phyloP scores from a whole-genome alignment of 1,284 basidiomycete genomes.

The Veloporphyrellus conicus region DNA sequence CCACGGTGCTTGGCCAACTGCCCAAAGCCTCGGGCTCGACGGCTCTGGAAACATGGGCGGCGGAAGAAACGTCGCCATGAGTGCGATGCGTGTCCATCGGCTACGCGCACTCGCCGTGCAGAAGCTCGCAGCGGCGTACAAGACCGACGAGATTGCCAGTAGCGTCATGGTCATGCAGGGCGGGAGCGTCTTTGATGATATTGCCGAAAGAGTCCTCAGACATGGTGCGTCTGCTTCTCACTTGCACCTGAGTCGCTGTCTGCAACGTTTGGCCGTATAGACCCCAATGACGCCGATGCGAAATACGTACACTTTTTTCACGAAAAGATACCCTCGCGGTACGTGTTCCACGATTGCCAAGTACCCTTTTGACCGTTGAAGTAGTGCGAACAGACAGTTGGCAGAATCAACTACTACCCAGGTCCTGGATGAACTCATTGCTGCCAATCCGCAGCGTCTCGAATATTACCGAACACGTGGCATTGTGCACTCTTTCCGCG shows the following conservation, averaged over 20 bases:
- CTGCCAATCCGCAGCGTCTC: slow-evolving; percentile 62
- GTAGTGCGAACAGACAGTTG: slow-evolving; percentile 54
- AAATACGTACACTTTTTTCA: slow-evolving; percentile 86
- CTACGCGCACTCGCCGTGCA: slow-evolving; percentile 73
- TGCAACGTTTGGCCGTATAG: slow-evolving; percentile 33
- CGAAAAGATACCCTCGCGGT: slow-evolving; percentile 86
- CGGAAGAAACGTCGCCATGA: slow-evolving; percentile 75
- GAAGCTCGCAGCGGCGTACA: slow-evolving; percentile 77
- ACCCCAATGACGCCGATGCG: slow-evolving; percentile 71
- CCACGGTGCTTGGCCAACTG: slow-evolving; percentile 52
- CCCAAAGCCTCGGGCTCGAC: slow-evolving; percentile 59
- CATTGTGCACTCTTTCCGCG: slow-evolving; percentile 79
- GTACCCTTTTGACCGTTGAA: slow-evolving; percentile 17
- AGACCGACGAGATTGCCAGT: slow-evolving; percentile 78
- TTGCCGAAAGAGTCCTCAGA: slow-evolving; percentile 76
- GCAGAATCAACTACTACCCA: slow-evolving; percentile 74
- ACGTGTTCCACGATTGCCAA: slow-evolving; percentile 22
- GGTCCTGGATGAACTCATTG: slow-evolving; percentile 71
- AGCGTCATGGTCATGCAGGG: slow-evolving; percentile 90
- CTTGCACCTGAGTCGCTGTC: neutral
- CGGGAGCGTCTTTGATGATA: slow-evolving; percentile 80
- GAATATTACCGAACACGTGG: slow-evolving; percentile 80
- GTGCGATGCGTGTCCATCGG: slow-evolving; percentile 71
- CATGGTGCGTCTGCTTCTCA: slow-evolving; percentile 41
- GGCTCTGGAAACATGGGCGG: slow-evolving; percentile 42